Base-by-base conservation (phyloP, 2,329 filamentous ascomycete species). In the Davidsoniella neocaledoniae region DNA sequence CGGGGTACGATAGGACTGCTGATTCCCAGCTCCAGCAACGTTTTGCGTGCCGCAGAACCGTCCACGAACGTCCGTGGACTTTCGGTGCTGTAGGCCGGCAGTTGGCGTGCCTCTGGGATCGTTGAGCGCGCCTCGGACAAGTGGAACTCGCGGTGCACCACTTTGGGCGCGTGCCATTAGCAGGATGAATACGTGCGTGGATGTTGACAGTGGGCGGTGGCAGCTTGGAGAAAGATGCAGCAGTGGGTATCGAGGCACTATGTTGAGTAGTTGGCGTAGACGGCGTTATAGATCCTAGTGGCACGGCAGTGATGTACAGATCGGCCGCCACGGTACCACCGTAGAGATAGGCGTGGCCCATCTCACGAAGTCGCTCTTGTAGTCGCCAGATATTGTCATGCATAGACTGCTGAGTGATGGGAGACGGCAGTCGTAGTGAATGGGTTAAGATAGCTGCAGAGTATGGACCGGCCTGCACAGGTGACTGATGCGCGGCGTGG, bases 131-230 rank as follows among this genome's bases (percentile, higher is more conserved):
- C 59, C 53, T 68, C 62, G 23, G 68, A 62, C 12, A 76, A 59
- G 53, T 76, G 65, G 53, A 78, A 73, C 16, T 64, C 66, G 26
- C 72, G 66, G 54, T 68, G 65, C 16, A 79, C 62, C 0, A 70
- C 55, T 54, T 75, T 68, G 1, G 72, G 63, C 44, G 66, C 2
- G 67, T 64, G 4, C 62, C 58, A 16, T 59, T 57, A 36, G 60
- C 61, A 14, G 72, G 70, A 5, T 64, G 56, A 7, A 75, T 63
- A 12, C 66, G 61, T 2, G 68, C 70, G 14, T 68, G 64, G 44
- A 74, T 37, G 38, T 44, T 5, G 12, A 53, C 45, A 14, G 46
- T 43, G 38, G 26, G 40, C 44, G n/a, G 49, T 49, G 7, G 16
- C n/a, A n/a, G 12, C n/a, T 17, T 23, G 5, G 26, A 16, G 41